Base-by-base conservation (phyloP, 2,329 filamentous ascomycete species). In the Colletotrichum plurivorum region DNA sequence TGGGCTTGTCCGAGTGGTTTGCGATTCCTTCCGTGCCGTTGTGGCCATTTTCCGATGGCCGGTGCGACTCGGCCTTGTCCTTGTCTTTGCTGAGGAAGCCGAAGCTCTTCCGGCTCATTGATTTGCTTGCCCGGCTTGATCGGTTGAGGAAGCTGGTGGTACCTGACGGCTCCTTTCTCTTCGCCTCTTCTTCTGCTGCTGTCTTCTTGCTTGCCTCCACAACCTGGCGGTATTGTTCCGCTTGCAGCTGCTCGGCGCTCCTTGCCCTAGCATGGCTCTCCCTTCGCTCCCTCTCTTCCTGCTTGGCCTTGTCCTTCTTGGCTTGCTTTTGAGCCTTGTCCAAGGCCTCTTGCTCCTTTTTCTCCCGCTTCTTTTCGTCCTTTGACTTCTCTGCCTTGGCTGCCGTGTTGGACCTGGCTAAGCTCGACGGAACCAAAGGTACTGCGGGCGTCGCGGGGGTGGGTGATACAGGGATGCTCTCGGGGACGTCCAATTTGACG, bases 51-150 rank as follows among this genome's bases (percentile, higher is more conserved):
- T 78, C 76, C 41, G 76, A 73, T 20, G 73, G 75, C 25, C 73
- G 73, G 22, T 58, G 61, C 18, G 67, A 61, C 27, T 67, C 67
- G 25, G 75, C 73, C 73, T 77, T 80, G 8, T 75, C 72, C 72
- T 82, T 85, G 70, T 88, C 85, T 70, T 88, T 89, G 73, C 85
- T 84, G 45, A 91, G 81, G 75, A 93, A 92, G 39, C 87, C 88
- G 75, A 93, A 91, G 73, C 93, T 92, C 79, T 92, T 94, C 71
- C 91, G 89, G 56, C 93, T 89, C 83, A 97, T 87, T 71, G 93
- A 94, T 82, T 93, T 95, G 78, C 91, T 94, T 10, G 89, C 89
- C 63, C 91, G 87, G 73, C 90, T 88, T 72, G 93, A 90, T 52
- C 93, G 86, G 74, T 89, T 89, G 49, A 96, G 82, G 36, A 89